These are phyloP conservation scores for Amaranthus palmeri DNA, from an alignment of 148 eudicot genomes.

Conservation along the genomic window DNA sequence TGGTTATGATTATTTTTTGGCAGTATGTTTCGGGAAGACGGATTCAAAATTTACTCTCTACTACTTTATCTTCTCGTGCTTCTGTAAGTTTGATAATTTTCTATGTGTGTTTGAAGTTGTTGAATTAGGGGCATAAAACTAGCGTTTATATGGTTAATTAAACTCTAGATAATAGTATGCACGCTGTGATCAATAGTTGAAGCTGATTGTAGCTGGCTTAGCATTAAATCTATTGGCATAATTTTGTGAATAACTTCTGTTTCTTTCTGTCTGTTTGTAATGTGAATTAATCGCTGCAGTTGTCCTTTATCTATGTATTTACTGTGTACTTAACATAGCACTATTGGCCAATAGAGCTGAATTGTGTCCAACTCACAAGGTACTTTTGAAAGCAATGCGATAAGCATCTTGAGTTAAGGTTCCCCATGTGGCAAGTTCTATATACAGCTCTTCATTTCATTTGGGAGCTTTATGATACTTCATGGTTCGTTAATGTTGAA, in stretches of 20 bases:
- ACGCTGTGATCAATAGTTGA: background rate
- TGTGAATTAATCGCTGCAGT: too few relatives aligned
- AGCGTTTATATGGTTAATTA: background rate
- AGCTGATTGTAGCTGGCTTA: background rate
- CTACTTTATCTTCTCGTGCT: constrained; percentile 35
- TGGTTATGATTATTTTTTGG: constrained; percentile 17
- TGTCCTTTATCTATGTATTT: background rate
- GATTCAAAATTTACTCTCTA: constrained; percentile 24
- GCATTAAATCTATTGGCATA: too few relatives aligned
- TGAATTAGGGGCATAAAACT: background rate
- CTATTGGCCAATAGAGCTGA: background rate
- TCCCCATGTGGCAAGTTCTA: background rate
- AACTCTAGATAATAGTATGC: background rate
- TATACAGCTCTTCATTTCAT: background rate
- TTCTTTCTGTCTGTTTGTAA: background rate
- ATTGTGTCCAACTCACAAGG: background rate
- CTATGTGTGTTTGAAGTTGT: background rate
- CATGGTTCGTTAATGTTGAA: background rate
- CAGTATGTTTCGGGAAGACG: constrained; percentile 39
- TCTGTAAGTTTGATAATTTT: constrained; percentile 31
- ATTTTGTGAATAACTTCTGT: too few relatives aligned
- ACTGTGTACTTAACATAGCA: background rate
- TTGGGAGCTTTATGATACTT: background rate
- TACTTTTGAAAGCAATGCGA: background rate
- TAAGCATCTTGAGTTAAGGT: background rate